Conservation (phyloP, 345 rosid species). For the Gossypium turneri region DNA sequence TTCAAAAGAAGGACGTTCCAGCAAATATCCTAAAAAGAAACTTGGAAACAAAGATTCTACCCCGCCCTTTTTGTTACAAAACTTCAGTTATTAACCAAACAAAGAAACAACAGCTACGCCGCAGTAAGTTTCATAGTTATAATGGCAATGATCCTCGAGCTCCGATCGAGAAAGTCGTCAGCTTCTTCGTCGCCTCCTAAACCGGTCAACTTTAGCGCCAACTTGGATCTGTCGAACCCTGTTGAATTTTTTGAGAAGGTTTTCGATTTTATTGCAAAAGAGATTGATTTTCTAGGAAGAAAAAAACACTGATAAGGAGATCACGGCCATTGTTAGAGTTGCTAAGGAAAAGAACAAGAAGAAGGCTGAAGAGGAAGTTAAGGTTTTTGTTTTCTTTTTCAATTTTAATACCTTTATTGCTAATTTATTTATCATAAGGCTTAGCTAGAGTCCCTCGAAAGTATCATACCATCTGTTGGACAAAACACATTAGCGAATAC, state of each 20-base stretch:
- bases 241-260: constrained; percentile 57
- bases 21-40: not conserved
- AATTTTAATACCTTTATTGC: too few relatives aligned
- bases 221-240: constrained; percentile 62
- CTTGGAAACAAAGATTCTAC: not conserved
- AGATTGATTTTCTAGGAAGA: constrained; percentile 59
- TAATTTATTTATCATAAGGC: too few relatives aligned
- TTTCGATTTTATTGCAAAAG: constrained; percentile 62
- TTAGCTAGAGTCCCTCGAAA: too few relatives aligned
- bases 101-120: not conserved
- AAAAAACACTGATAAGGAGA: constrained; percentile 61
- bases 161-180: constrained; percentile 36
- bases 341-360: constrained; percentile 50
- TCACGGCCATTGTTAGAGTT: constrained; percentile 44
- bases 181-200: constrained; percentile 18
- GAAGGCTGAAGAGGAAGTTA: constrained; percentile 20
- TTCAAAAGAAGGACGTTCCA: not conserved
- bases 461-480: too few relatives aligned
- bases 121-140: not conserved
- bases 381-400: too few relatives aligned
- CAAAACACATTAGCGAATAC: too few relatives aligned
- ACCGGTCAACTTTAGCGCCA: constrained; percentile 42
- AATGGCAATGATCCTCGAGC: constrained; percentile 89
- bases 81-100: not conserved
- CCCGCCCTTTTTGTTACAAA: not conserved